Evolutionary conservation across 2,329 filamentous ascomycete genomes (phyloP), one percentile per base, ranked within the genome.

Genomic region (Penicillium polonicum): DNA sequence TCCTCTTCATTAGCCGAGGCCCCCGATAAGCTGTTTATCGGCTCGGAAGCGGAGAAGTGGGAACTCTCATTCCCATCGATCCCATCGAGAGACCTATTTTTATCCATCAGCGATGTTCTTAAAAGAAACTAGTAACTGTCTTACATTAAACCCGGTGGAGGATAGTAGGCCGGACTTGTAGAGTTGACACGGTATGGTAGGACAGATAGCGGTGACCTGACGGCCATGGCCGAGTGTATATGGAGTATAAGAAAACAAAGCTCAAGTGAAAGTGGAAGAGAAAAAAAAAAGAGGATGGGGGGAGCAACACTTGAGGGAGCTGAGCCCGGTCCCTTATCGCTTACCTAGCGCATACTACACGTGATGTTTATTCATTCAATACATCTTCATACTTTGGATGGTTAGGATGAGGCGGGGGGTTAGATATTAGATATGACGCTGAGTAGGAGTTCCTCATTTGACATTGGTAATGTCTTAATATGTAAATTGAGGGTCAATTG

Each of bases 161-260:
- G 63, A 44, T 42, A 43, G 46, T 55, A 55, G 33, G 29, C 36
- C n/a, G 58, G 55, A 48, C 49, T 58, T 48, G 60, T 45, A n/a
- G 63, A 35, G 31, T 66, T 61, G 48, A 31, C 27, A 29, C 48
- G 62, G 55, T 62, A 63, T 19, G 67, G 59, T 53, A 70, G 60
- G 29, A 66, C 60, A 53, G 69, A 63, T 51, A 67, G 46, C 27
- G 68, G 68, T 45, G 69, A 68, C 60, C 64, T 67, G 45, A 70
- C 65, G 54, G 69, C 68, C 66, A 69, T 69, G 57, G 63, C 63
- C 61, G 52, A 60, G 19, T 54, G 23, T 55, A 49, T 41, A 53
- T 36, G 35, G 45, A 23, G 25, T 42, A 35, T 31, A 27, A 48
- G 45, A 42, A 46, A 36, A 25, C 17, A 45, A 35, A 54, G 44